Base-by-base conservation (phyloP, 2,329 filamentous ascomycete genomes). In the Penicillium sp. region DNA sequence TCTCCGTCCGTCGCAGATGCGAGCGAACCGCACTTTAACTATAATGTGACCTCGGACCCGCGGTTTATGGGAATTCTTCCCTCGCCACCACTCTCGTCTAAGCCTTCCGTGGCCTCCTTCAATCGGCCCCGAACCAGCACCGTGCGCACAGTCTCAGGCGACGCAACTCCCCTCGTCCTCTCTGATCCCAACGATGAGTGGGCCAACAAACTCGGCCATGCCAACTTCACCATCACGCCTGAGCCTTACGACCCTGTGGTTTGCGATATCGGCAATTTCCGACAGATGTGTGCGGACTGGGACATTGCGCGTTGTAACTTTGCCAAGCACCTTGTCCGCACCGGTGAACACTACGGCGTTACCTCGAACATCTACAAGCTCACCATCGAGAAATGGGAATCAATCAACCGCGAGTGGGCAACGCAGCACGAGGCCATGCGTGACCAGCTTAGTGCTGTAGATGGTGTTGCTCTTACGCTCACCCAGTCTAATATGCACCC, bases 191-290 rank as follows among this genome's bases (percentile, higher is more conserved):
- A 83, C 43, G 88, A 95, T 64, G 82, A 84, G 57, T 96, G 91
- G 91, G 85, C 87, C 1, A 81, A 85, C 62, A 82, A 82, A 49
- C 80, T 97, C 13, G 91, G 91, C 26, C 90, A 97, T 65, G 90
- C 90, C 56, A 95, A 97, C 72, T 96, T 94, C 67, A 90, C 81
- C 60, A 94, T 97, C 59, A 73, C 80, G 21, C 90, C 90, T 0
- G 80, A 84, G 64, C 91, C 90, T 0, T 95, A 95, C 63, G 69
- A 80, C 8, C 84, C 88, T 0, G 77, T 82, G 15, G 64, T 64
- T 3, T 80, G 80, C 54, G 81, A 85, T 56, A 63, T 83, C 9
- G 75, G 79, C 4, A 72, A 76, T 3, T 81, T 82, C 62, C 78
- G 78, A 31, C 78, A 82, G 62, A 76, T 95, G 44, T 82, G 85